Base-by-base conservation (phyloP, 2,329 filamentous ascomycete species). In the Apiospora malaysiana region DNA sequence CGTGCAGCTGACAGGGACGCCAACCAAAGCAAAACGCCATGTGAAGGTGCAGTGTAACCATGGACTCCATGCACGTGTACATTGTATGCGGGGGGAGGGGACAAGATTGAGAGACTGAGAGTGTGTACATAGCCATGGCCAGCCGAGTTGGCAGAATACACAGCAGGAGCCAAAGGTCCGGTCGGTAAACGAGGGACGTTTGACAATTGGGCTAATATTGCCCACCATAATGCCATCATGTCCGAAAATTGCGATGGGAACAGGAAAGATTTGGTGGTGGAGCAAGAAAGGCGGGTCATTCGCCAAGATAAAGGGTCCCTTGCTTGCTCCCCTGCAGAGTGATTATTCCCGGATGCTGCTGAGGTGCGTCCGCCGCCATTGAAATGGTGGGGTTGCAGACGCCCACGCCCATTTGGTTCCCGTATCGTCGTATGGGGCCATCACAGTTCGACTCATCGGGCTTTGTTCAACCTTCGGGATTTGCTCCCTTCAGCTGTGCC, bases 301-400 rank as follows among this genome's bases (percentile, higher is more conserved):
- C 56, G 56, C 56, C 56, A 63, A 63, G 56, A 63, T 63, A 32
- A 63, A 40, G 56, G 56, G 56, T 40, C 56, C 56, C 51, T 56
- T 56, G 49, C 25, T 59, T 27, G 14, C 51, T 59, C 23, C 25
- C 25, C 14, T 40, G 56, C 56, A 63, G 32, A 40, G 18, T 40
- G 32, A 40, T 63, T 63, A 63, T 63, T 63, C 56, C 56, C 56
- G 56, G 32, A 63, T 63, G 56, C 56, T 63, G 56, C 56, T 63
- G 32, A 40, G 56, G 9, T 40, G 56, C 56, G 21, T 40, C 56
- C 56, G 56, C 32, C 56, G 32, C 32, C n/a, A 40, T 40, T n/a
- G 18, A 6, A 40, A 40, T 63, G 56, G 56, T 63, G 56, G 56
- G 56, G 56, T 63, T 32, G 32, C 10, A 63, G 56, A 40, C n/a